Conservation (phyloP, 148 eudicot species). For the Camellia granthamiana region DNA sequence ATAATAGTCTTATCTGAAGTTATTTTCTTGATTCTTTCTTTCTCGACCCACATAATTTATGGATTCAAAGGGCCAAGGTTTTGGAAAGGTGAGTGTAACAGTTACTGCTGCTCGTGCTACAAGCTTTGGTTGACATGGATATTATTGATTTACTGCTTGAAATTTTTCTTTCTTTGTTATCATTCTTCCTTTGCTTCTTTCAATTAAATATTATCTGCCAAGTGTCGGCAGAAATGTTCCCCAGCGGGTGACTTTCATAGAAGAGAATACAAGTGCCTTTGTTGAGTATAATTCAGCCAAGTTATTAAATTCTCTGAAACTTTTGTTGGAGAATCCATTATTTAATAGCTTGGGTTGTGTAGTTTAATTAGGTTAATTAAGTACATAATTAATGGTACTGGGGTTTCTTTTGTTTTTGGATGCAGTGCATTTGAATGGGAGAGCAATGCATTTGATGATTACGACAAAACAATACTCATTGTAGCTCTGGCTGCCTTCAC, state of each 20-base stretch:
- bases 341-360: neutral
- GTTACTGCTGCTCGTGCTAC: neutral
- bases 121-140: neutral
- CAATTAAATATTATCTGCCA: neutral
- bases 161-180: neutral
- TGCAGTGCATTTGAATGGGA: slow-evolving; percentile 31
- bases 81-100: neutral
- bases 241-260: neutral
- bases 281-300: neutral
- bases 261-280: neutral
- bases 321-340: neutral
- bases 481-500: slow-evolving; percentile 62
- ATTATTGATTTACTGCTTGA: neutral
- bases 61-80: neutral
- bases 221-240: neutral
- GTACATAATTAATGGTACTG: neutral
- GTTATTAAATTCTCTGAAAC: neutral
- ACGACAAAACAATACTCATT: slow-evolving; percentile 35
- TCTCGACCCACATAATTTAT: neutral
- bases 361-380: neutral
- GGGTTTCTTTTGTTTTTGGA: slow-evolving; percentile 11
- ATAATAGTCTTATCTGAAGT: neutral
- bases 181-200: neutral
- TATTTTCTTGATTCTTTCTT: neutral
- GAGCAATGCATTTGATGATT: slow-evolving; percentile 42